Conservation (phyloP, 163 green algal species). For the Chlamydomonas reinhardtii region DNA sequence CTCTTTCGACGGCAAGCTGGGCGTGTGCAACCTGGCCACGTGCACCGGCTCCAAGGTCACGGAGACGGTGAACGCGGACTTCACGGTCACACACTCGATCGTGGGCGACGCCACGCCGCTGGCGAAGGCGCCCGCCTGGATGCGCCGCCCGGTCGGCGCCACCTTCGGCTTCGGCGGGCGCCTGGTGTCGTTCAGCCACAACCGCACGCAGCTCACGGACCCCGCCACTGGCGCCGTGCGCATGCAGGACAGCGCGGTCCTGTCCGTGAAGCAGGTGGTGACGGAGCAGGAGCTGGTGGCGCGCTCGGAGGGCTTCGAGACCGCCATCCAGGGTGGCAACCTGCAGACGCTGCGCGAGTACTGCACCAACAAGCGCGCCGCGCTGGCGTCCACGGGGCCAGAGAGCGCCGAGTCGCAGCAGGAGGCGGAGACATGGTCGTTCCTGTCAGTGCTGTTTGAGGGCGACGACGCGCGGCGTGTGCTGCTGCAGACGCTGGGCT, state of each 20-base stretch:
- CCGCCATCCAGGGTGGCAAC: constrained; percentile 78
- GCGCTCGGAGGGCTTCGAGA: constrained; percentile 85
- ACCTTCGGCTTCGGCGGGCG: constrained; percentile 96
- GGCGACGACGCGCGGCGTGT: constrained; percentile 81
- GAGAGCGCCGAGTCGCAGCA: constrained; percentile 32
- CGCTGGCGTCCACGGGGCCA: not conserved
- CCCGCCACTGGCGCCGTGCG: constrained; percentile 27
- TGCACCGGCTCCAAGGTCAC: constrained; percentile 63
- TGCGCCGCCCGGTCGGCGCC: constrained; percentile 81
- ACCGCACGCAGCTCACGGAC: constrained; percentile 58
- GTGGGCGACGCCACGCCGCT: constrained; percentile 65
- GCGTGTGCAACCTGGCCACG: constrained; percentile 68
- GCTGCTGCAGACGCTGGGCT: constrained; percentile 91
- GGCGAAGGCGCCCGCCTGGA: constrained; percentile 86
- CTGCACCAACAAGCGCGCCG: constrained; percentile 76
- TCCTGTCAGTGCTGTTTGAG: constrained; percentile 94
- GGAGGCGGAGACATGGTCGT: constrained; percentile 92
- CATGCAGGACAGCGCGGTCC: constrained; percentile 36
- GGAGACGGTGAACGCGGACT: constrained; percentile 71
- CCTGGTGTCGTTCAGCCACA: constrained; percentile 77
- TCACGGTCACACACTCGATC: constrained; percentile 59
- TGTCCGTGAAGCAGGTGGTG: constrained; percentile 73
- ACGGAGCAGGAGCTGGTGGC: constrained; percentile 82
- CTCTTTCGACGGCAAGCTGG: constrained; percentile 90
- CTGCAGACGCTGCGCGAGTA: constrained; percentile 74